Evolutionary conservation across 352 stramenopile genomes (phyloP).

Genomic region (Globisporangium lucens): DNA sequence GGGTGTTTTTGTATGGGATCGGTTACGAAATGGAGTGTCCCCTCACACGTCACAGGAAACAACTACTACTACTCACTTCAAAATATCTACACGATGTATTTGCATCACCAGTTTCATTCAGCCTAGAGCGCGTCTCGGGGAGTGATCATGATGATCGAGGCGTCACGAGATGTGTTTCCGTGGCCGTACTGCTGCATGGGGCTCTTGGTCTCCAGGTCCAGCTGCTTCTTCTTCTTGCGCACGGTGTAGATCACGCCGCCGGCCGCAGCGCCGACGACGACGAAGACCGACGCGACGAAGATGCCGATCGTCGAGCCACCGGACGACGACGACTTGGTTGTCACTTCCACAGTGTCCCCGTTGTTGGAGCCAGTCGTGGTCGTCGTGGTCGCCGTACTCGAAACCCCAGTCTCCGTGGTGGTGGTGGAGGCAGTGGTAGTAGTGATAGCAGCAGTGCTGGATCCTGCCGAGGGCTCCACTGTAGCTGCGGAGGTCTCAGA

Average conservation of each 20-base stretch:
- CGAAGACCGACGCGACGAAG: constrained; percentile 18
- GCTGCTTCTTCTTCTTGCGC: constrained; percentile 53
- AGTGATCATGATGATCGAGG: constrained; percentile 37
- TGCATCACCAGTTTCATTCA: too few species aligned
- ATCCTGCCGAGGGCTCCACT: constrained; percentile 17
- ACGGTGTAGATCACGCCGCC: constrained; percentile 36
- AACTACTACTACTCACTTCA: too few species aligned
- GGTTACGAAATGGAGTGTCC: background rate
- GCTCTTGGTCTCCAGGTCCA: constrained; percentile 32
- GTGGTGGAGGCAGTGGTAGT: constrained; percentile 4
- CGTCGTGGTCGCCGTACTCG: constrained; percentile 6
- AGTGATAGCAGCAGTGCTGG: constrained; percentile 2
- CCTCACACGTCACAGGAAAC: background rate
- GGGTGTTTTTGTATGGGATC: background rate
- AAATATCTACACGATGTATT: too few species aligned
- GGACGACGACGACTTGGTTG: constrained; percentile 39
- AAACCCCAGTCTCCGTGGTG: background rate
- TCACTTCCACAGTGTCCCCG: constrained; percentile 30
- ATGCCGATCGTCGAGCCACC: constrained; percentile 15
- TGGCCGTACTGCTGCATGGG: constrained; percentile 11
- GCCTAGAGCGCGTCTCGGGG: constrained; percentile 9
- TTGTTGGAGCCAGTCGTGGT: constrained; percentile 17
- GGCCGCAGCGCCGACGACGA: constrained; percentile 25
- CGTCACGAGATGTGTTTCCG: constrained; percentile 15
- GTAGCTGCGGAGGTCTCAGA: constrained; percentile 14